These are phyloP conservation scores for Diplotaxis tenuifolia DNA, from an alignment of 345 rosid species.

Conservation along the genomic window DNA sequence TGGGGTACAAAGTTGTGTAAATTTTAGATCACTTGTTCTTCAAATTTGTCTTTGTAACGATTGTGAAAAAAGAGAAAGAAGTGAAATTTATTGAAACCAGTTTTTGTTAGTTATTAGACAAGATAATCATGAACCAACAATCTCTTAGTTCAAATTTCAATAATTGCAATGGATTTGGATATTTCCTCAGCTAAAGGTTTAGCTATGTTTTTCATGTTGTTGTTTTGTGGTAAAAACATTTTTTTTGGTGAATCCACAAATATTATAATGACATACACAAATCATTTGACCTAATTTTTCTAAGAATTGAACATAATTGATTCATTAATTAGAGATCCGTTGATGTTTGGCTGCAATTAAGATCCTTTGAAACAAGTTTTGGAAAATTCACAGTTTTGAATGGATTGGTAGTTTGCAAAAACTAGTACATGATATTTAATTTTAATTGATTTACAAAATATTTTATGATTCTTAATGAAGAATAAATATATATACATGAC, in stretches of 20 bases:
- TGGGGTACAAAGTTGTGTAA: conserved; percentile 17
- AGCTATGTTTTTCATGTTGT: no score
- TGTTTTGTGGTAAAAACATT: no score
- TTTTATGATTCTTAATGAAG: no score
- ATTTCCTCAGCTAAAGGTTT: no score
- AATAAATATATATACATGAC: no score
- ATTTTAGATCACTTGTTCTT: not conserved
- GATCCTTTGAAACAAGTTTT: no score
- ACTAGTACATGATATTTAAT: no score
- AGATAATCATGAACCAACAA: not conserved
- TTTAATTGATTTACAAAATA: no score
- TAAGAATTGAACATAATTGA: conserved; percentile 54
- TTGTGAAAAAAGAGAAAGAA: not conserved
- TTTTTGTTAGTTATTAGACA: conserved; percentile 11
- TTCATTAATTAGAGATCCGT: conserved; percentile 68
- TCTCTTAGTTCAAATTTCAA: no score
- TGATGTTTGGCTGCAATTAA: conserved; percentile 17
- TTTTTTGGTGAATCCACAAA: conserved; percentile 8
- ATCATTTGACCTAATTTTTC: conserved; percentile 1
- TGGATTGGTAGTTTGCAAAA: no score
- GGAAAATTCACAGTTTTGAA: no score
- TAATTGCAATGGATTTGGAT: no score
- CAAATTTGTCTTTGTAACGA: not conserved
- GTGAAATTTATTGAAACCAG: not conserved
- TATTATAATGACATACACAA: not conserved